Percentiles rank a stretch among this genome's conserved stretches.
These are phyloP conservation scores for Massariosphaeria phaeospora DNA, from an alignment of 495 filamentous ascomycete genomes.

Conservation along the genomic window DNA sequence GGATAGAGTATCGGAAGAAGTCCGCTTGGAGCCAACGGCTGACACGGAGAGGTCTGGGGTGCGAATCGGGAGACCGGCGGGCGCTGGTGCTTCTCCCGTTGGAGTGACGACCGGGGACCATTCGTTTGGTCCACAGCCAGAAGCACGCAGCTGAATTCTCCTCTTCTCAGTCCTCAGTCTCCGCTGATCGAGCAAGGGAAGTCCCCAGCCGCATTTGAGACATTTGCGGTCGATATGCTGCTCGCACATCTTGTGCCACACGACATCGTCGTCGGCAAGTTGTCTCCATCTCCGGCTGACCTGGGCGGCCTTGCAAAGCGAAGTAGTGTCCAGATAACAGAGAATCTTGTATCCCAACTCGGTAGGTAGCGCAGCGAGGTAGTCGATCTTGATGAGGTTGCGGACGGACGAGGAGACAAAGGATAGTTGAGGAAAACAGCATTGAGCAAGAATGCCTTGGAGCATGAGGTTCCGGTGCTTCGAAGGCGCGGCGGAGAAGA, in stretches of 20 bases:
- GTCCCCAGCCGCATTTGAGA: slow-evolving; percentile 92
- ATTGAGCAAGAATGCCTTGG: slow-evolving; percentile 88
- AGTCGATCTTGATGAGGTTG: slow-evolving; percentile 94
- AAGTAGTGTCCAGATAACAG: slow-evolving; percentile 86
- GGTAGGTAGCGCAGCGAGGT: slow-evolving; percentile 76
- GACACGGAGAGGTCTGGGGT: neutral
- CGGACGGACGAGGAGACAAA: slow-evolving; percentile 79
- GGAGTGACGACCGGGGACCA: slow-evolving; percentile 52
- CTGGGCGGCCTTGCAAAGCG: slow-evolving; percentile 95
- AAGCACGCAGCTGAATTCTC: slow-evolving; percentile 70
- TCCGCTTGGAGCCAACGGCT: slow-evolving; percentile 17
- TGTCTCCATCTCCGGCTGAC: slow-evolving; percentile 83
- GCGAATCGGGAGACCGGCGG: neutral
- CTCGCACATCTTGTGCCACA: slow-evolving; percentile 99
- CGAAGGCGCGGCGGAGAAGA: slow-evolving; percentile 91
- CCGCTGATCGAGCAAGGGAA: slow-evolving; percentile 85
- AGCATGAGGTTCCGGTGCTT: slow-evolving; percentile 95
- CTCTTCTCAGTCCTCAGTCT: slow-evolving; percentile 80
- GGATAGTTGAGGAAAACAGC: slow-evolving; percentile 95
- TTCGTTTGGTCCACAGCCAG: slow-evolving; percentile 49
- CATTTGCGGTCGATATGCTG: slow-evolving; percentile 97
- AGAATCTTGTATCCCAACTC: slow-evolving; percentile 93
- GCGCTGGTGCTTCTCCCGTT: slow-evolving; percentile 35
- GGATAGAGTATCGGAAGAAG: neutral
- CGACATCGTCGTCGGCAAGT: slow-evolving; percentile 90